phyloP scores from a whole-genome alignment of 2,329 filamentous ascomycete genomes.

The Clarireedia hainanense region DNA sequence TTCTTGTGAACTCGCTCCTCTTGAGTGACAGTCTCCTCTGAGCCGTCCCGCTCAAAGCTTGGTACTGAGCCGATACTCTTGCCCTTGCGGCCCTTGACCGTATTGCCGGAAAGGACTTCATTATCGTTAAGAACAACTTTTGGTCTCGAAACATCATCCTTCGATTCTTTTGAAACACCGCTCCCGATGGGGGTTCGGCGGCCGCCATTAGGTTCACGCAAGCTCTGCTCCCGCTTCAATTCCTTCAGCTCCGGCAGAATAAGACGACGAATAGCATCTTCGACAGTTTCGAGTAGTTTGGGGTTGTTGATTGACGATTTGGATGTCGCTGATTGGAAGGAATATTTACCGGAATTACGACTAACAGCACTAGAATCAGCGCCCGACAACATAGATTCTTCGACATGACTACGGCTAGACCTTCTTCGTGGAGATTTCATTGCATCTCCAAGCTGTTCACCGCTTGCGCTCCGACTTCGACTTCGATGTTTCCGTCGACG shows the following conservation, averaged over 20 bases:
- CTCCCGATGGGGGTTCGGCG: constrained; percentile 28
- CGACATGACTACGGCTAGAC: constrained; percentile 43
- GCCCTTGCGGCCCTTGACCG: constrained; percentile 42
- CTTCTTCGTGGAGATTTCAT: constrained; percentile 38
- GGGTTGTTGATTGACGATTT: constrained; percentile 64
- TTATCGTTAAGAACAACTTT: constrained; percentile 53
- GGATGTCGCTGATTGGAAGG: constrained; percentile 46
- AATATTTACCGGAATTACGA: constrained; percentile 48
- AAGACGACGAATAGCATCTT: constrained; percentile 65
- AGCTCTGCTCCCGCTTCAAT: constrained; percentile 82
- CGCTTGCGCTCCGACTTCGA: constrained; percentile 39
- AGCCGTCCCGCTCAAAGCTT: constrained; percentile 34
- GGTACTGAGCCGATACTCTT: constrained; percentile 38
- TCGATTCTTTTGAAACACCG: constrained; percentile 46
- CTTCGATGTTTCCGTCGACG: constrained; percentile 34
- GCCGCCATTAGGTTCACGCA: constrained; percentile 44
- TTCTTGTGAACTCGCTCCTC: constrained; percentile 38
- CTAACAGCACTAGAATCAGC: constrained; percentile 54
- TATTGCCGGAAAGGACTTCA: constrained; percentile 47
- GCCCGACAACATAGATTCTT: constrained; percentile 35
- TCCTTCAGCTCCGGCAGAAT: constrained; percentile 85
- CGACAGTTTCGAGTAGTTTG: constrained; percentile 62
- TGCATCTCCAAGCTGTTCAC: constrained; percentile 36
- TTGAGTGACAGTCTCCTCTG: constrained; percentile 39
- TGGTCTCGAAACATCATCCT: constrained; percentile 37